Percentiles rank a stretch among this genome's conserved stretches.
Evolutionary conservation across 805 yeast species (phyloP).

Genomic region (Candida cerambycidarum): DNA sequence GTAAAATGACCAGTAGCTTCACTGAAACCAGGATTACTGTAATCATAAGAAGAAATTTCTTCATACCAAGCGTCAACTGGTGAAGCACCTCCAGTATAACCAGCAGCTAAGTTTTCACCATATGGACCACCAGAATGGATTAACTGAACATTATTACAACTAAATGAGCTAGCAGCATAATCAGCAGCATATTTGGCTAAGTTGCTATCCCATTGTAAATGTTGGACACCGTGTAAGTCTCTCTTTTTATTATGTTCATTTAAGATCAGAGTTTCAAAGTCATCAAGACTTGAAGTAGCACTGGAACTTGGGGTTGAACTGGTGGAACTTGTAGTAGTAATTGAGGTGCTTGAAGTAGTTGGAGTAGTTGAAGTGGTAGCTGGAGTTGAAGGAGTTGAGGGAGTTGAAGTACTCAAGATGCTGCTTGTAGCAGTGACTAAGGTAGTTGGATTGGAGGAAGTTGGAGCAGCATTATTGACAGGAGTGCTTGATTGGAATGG

Average conservation of each 20-base stretch:
- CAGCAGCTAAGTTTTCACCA: conserved; percentile 80
- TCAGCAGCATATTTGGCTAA: conserved; percentile 36
- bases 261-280: conserved; percentile 31
- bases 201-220: conserved; percentile 32
- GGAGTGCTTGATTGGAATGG: conserved; percentile 13
- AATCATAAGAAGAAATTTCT: conserved; percentile 60
- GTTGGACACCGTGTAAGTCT: conserved; percentile 33
- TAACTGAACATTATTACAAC: conserved; percentile 59
- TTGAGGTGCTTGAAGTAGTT: conserved; percentile 9
- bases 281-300: conserved; percentile 13
- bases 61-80: conserved; percentile 77
- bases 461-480: conserved; percentile 12
- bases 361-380: conserved; percentile 15
- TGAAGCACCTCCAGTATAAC: conserved; percentile 50
- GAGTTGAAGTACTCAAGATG: conserved; percentile 9
- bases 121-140: conserved; percentile 64
- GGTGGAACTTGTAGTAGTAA: conserved; percentile 14
- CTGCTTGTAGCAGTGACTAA: conserved; percentile 10
- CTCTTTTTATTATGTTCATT: conserved; percentile 37
- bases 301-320: conserved; percentile 18
- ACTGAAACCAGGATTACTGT: conserved; percentile 49
- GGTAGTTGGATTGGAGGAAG: conserved; percentile 14
- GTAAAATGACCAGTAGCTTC: conserved; percentile 75
- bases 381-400: conserved; percentile 11
- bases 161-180: conserved; percentile 52